Percentiles rank a stretch among this genome's conserved stretches.
Evolutionary conservation across 2,329 filamentous ascomycete species (phyloP).

Genomic region (Beauveria medogensis): DNA sequence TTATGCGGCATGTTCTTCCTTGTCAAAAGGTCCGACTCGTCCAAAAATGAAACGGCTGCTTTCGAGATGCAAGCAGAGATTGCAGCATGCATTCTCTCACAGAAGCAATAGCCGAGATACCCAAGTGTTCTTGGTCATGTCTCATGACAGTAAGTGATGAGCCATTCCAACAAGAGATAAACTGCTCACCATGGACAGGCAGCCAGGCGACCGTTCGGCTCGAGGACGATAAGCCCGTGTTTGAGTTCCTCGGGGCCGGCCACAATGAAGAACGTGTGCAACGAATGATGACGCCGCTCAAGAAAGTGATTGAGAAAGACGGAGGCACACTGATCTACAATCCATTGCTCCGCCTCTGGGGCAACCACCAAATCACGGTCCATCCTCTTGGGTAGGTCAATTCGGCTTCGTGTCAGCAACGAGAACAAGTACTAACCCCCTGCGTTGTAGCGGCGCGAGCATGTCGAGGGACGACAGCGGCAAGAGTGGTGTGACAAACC

Average conservation of each 20-base stretch:
- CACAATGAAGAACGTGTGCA: conserved; percentile 44
- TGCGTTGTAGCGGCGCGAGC: conserved; percentile 43
- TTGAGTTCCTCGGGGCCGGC: conserved; percentile 53
- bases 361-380: conserved; percentile 53
- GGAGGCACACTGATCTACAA: conserved; percentile 53
- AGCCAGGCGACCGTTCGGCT: conserved; percentile 54
- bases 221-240: conserved; percentile 49
- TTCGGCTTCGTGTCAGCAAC: neutral
- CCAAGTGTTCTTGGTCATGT: conserved; percentile 59
- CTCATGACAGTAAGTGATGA: conserved; percentile 45
- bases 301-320: conserved; percentile 46
- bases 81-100: conserved; percentile 28
- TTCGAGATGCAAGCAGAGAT: neutral
- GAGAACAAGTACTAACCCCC: neutral
- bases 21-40: neutral
- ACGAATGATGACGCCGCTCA: conserved; percentile 42
- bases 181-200: conserved; percentile 21
- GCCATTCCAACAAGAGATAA: neutral
- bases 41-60: neutral
- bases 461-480: conserved; percentile 54
- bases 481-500: conserved; percentile 50
- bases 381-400: conserved; percentile 48
- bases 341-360: conserved; percentile 48
- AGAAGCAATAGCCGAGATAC: conserved; percentile 27
- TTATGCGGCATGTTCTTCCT: neutral